Percentiles rank a stretch among this genome's conserved stretches.
Conservation (phyloP, 192 early-diverging fungal species). For the Haplosporangium gracile region DNA sequence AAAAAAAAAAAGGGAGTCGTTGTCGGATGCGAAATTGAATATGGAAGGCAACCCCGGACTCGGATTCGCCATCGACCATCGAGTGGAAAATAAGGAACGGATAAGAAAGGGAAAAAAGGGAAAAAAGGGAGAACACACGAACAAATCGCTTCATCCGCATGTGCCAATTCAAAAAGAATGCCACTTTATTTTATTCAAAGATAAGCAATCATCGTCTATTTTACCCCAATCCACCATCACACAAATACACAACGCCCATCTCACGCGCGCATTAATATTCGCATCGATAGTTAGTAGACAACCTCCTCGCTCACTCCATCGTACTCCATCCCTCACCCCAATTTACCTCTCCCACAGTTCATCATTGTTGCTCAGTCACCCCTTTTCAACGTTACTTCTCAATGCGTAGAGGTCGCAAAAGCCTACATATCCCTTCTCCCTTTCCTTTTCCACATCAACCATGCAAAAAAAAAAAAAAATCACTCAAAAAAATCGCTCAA, state of each 20-base stretch:
- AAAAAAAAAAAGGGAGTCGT: neutral
- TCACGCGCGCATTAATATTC: slow-evolving; percentile 6
- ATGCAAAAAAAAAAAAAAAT: neutral
- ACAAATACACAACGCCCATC: slow-evolving; percentile 4
- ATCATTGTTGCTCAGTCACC: neutral
- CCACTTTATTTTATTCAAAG: neutral
- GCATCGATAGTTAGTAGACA: neutral
- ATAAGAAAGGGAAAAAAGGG: neutral
- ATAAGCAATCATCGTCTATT: neutral
- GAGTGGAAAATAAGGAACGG: neutral
- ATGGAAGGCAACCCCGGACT: neutral
- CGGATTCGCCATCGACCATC: neutral
- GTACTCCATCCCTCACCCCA: neutral
- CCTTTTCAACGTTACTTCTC: neutral
- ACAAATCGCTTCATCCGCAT: neutral
- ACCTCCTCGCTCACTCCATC: no score
- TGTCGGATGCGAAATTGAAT: neutral
- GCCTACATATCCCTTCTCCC: neutral
- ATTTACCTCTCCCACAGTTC: neutral
- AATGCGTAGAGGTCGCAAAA: neutral
- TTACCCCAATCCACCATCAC: neutral
- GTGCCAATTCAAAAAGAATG: neutral
- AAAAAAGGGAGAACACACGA: neutral
- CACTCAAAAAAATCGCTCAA: neutral
- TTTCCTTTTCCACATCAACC: neutral